Percentiles rank a stretch among this genome's conserved stretches.
phyloP scores from a whole-genome alignment of 371 early-diverging fungal species.

The Agmasoma carcini region DNA sequence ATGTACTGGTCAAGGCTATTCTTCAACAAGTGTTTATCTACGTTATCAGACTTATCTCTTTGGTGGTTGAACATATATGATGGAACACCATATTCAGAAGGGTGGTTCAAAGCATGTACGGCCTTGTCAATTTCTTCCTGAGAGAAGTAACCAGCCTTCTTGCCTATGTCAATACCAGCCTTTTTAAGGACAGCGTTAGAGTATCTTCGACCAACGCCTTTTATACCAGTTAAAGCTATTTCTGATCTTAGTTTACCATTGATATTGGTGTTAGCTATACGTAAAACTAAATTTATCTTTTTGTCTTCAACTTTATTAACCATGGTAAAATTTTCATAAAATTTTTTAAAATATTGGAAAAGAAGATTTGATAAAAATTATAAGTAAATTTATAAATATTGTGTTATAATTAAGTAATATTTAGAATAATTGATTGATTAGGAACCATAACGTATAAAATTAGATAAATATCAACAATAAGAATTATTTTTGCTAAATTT shows the following conservation, averaged over 20 bases:
- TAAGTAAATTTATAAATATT: no score
- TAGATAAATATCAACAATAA: no score
- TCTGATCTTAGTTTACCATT: slow-evolving; percentile 83
- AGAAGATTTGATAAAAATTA: no score
- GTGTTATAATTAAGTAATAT: no score
- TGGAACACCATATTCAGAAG: slow-evolving; percentile 82
- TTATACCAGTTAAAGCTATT: slow-evolving; percentile 84
- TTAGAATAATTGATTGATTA: no score
- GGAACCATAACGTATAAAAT: no score
- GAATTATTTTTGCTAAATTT: no score
- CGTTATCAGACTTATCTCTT: slow-evolving; percentile 80
- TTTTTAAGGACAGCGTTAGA: slow-evolving; percentile 87
- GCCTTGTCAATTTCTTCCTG: slow-evolving; percentile 74
- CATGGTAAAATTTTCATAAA: background rate
- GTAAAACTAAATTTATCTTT: slow-evolving; percentile 80
- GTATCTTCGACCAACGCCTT: slow-evolving; percentile 93
- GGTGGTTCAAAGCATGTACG: slow-evolving; percentile 72
- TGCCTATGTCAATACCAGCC: slow-evolving; percentile 80
- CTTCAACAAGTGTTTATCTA: slow-evolving; percentile 73
- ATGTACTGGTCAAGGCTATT: slow-evolving; percentile 63
- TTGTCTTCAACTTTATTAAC: slow-evolving; percentile 31
- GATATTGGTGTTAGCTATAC: slow-evolving; percentile 97
- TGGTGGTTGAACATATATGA: slow-evolving; percentile 91
- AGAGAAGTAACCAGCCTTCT: slow-evolving; percentile 88
- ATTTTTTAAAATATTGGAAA: slow-evolving; percentile 18